phyloP scores from a whole-genome alignment of 108 stramenopile genomes.

The Parietichytrium sp. region DNA sequence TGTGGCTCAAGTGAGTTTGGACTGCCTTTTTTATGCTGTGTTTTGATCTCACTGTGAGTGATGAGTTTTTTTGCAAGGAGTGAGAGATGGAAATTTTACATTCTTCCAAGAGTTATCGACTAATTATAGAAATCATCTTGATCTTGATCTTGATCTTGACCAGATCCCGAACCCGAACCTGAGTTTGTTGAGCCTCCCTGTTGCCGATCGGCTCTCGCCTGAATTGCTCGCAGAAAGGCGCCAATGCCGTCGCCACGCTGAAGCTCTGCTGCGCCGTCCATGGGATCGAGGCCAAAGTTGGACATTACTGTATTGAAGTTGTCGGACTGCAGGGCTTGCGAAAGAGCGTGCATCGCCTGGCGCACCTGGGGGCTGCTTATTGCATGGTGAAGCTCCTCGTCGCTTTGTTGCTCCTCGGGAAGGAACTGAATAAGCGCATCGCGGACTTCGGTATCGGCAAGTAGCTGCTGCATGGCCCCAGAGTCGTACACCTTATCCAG shows the following conservation, averaged over 20 bases:
- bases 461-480: conserved; percentile 41
- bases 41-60: too few species aligned
- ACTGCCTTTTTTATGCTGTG: too few species aligned
- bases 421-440: conserved; percentile 45
- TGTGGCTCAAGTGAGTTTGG: too few species aligned
- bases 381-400: conserved; percentile 40
- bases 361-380: conserved; percentile 55
- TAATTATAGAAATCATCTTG: too few species aligned
- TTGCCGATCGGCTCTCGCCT: conserved; percentile 23
- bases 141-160: too few species aligned
- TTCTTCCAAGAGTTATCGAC: too few species aligned
- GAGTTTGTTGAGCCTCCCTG: too few species aligned
- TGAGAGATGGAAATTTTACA: too few species aligned
- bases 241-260: conserved; percentile 37
- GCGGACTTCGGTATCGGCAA: conserved; percentile 48
- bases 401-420: conserved; percentile 46
- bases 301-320: conserved; percentile 36
- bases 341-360: conserved; percentile 44
- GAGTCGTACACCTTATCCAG: conserved; percentile 43
- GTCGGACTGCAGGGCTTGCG: conserved; percentile 43
- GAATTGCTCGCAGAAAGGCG: conserved; percentile 25
- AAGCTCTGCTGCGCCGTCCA: conserved; percentile 35
- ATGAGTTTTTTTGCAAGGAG: too few species aligned
- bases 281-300: conserved; percentile 32
- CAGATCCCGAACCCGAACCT: too few species aligned